These are phyloP conservation scores for Backusella morwellensis DNA, from an alignment of 192 early-diverging fungal genomes.

Conservation along the genomic window DNA sequence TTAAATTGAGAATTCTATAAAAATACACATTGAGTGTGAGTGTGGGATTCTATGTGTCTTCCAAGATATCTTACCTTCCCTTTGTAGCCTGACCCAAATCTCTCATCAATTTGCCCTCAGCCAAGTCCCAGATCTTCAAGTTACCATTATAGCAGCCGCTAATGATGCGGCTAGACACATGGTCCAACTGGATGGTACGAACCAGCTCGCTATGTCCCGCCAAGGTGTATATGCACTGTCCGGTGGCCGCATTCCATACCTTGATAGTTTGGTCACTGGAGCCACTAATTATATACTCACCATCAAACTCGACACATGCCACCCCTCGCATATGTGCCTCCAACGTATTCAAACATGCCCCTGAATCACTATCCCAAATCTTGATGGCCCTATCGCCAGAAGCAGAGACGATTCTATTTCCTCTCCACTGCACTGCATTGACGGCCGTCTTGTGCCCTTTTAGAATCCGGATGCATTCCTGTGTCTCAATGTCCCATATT, in stretches of 20 bases:
- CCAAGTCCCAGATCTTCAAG: constrained; percentile 84
- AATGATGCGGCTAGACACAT: constrained; percentile 55
- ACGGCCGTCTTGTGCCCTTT: constrained; percentile 74
- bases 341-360: constrained; percentile 72
- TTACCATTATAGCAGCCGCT: constrained; percentile 89
- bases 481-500: constrained; percentile 76
- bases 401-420: constrained; percentile 60
- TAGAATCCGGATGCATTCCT: constrained; percentile 53
- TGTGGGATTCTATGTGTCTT: neutral
- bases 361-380: constrained; percentile 71
- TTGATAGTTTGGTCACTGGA: constrained; percentile 82
- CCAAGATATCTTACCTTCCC: constrained; percentile 39
- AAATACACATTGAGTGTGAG: neutral
- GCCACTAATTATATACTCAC: constrained; percentile 72
- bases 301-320: constrained; percentile 85
- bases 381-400: constrained; percentile 84
- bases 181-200: constrained; percentile 68
- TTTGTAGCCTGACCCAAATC: constrained; percentile 57
- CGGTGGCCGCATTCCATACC: constrained; percentile 52
- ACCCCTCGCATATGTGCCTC: constrained; percentile 77
- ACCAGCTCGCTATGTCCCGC: constrained; percentile 67
- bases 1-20: constrained; percentile 74
- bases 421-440: constrained; percentile 75
- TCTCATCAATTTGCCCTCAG: constrained; percentile 59
- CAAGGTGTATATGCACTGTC: constrained; percentile 44